A percentile compares a stretch with the other conserved stretches of the same genome.
Conservation (phyloP, 768 basidiomycete genomes). For the Candolleomyces eurysporus region DNA sequence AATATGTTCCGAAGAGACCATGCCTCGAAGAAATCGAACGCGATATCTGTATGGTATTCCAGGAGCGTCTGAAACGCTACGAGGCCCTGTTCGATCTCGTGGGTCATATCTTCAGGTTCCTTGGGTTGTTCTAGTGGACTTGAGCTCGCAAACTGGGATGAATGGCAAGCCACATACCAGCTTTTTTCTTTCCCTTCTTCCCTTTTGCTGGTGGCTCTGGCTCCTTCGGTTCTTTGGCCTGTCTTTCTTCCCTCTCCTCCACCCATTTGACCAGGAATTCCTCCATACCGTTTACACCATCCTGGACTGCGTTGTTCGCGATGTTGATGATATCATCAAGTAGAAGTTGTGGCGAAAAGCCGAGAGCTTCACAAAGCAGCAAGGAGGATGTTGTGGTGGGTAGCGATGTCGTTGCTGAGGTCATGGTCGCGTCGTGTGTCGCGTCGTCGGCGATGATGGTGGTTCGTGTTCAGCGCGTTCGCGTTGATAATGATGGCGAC, state of each 20-base stretch:
- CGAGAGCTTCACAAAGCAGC: slow-evolving; percentile 70
- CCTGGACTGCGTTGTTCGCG: slow-evolving; percentile 74
- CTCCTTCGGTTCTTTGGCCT: slow-evolving; percentile 19
- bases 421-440: too few relatives aligned
- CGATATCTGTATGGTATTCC: slow-evolving; percentile 85
- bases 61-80: slow-evolving; percentile 87
- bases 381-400: slow-evolving; percentile 33
- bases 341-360: slow-evolving; percentile 80
- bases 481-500: too few relatives aligned
- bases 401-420: too few relatives aligned
- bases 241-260: slow-evolving; percentile 52
- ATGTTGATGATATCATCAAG: slow-evolving; percentile 87
- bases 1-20: slow-evolving; percentile 92
- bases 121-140: background rate
- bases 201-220: slow-evolving; percentile 20
- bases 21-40: slow-evolving; percentile 89
- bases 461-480: too few relatives aligned
- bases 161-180: background rate
- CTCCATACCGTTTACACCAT: slow-evolving; percentile 79
- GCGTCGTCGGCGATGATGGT: too few relatives aligned
- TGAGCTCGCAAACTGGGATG: background rate
- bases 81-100: slow-evolving; percentile 76
- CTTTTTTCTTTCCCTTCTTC: slow-evolving; percentile 9
- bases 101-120: slow-evolving; percentile 27
- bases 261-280: slow-evolving; percentile 74